Evolutionary conservation across 1,284 basidiomycete species (phyloP).

Genomic region (Trametes versicolor): DNA sequence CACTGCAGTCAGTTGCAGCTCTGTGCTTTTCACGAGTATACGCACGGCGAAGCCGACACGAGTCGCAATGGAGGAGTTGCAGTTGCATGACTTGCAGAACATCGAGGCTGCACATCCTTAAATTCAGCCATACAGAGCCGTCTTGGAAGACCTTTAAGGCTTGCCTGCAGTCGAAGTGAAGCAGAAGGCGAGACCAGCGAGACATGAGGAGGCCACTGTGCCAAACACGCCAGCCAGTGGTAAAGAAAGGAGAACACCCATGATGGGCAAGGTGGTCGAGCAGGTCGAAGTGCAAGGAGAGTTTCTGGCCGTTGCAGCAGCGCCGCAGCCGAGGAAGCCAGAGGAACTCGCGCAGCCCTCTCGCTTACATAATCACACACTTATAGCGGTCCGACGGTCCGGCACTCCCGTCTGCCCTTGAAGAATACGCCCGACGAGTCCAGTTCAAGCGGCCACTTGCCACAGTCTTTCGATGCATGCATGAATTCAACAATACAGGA

Average conservation of each 20-base stretch:
- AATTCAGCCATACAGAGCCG: constrained; percentile 8
- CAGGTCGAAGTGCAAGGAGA: constrained; percentile 1
- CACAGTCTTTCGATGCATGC: too few relatives aligned
- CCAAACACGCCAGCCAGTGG: constrained; percentile 85
- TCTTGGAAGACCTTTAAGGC: constrained; percentile 20
- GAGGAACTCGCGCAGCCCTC: not conserved
- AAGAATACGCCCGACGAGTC: not conserved
- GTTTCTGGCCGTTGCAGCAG: not conserved
- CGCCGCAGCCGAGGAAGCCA: not conserved
- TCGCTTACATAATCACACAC: not conserved
- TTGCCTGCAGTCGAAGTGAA: constrained; percentile 85
- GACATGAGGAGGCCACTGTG: constrained; percentile 81
- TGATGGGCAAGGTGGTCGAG: constrained; percentile 44
- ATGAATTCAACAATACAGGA: too few relatives aligned
- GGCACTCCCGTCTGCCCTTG: not conserved
- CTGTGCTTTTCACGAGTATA: constrained; percentile 22
- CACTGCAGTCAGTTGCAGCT: constrained; percentile 3
- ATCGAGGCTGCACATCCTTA: constrained; percentile 75
- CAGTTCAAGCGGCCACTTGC: too few relatives aligned
- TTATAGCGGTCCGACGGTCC: not conserved
- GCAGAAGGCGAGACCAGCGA: constrained; percentile 85
- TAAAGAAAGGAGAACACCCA: constrained; percentile 88
- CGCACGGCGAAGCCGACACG: constrained; percentile 94
- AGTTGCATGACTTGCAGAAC: constrained; percentile 99
- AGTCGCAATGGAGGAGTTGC: constrained; percentile 98